Percentiles rank a stretch among this genome's conserved stretches.
Conservation (phyloP, 257 asterid genomes). For the Solanum lycopersicoides region DNA sequence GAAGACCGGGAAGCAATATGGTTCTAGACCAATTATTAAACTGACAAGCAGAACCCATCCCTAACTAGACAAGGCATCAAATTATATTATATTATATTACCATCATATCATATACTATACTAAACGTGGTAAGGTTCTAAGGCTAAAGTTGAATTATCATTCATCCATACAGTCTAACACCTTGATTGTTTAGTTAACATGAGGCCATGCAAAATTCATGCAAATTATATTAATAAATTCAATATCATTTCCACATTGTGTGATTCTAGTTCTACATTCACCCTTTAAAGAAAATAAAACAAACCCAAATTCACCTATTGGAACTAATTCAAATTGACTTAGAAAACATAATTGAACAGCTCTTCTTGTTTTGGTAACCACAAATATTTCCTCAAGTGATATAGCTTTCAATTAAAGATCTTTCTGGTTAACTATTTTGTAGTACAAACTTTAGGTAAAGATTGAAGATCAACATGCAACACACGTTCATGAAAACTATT, state of each 20-base stretch:
- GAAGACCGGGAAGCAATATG: not conserved
- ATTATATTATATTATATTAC: too few species aligned
- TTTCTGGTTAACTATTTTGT: not conserved
- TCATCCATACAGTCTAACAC: not conserved
- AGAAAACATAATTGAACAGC: not conserved
- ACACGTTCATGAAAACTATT: not conserved
- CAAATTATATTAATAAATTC: not conserved
- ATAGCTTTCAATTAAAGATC: not conserved
- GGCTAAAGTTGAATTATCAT: not conserved
- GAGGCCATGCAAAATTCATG: not conserved
- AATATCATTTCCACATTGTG: not conserved
- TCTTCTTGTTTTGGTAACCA: not conserved
- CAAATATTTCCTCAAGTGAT: not conserved
- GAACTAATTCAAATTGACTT: not conserved
- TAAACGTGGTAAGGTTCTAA: not conserved
- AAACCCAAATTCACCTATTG: not conserved
- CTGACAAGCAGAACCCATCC: not conserved
- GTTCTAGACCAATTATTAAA: not conserved
- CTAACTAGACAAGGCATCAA: not conserved
- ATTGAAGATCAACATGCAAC: not conserved
- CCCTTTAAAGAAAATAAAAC: not conserved
- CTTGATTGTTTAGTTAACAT: not conserved
- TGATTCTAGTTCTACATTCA: not conserved
- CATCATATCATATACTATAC: not conserved
- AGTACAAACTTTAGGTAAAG: not conserved